Evolutionary conservation across 164 flowering plant species (phyloP), one percentile per base, ranked within the genome.

Genomic region (Umbilicus rupestris): DNA sequence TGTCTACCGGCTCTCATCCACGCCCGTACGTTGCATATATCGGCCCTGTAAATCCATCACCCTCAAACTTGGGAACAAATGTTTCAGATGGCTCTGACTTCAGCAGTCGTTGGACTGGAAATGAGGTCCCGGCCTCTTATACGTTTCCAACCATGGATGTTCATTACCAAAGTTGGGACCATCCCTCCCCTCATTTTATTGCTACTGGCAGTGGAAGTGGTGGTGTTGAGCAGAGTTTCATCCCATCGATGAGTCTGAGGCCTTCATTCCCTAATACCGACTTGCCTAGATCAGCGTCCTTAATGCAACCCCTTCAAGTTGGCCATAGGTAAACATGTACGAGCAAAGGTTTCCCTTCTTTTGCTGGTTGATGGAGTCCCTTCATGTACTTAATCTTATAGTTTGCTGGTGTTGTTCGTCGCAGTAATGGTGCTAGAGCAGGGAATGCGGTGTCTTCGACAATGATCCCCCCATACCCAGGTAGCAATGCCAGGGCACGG

Each of bases 401-500:
- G 17, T 66, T 20, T 55, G 33, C 22, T 39, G 59, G 63, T 57
- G n/a, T 55, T 67, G 42, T n/a, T 35, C 17, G 24, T 58, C 12
- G 33, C 83, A 81, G 85, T 65, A 75, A 85, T 26, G 74, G 78
- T 72, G 78, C 78, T 58, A 79, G 95, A 67, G 78, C 87, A 24
- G 85, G 88, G 39, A 80, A 82, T 74, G 78, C 83, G 15, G 82
- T 73, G 17, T 57, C 82, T 42, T 76, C 93, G 24, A 62, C 97
- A 17, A 71, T 84, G 81, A 73, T 78, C 47, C 91, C 88, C 41
- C 81, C 89, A 16, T 89, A 84, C 70, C 89, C 86, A 39, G 92
- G 89, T 47, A 82, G 87, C 74, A 85, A 76, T 70, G 83, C 92
- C n/a, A 80, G 96, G 59, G 73, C 80, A 46, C 89, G 84, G 42